Conservation (phyloP, 768 basidiomycete species). For the Russula earlei region DNA sequence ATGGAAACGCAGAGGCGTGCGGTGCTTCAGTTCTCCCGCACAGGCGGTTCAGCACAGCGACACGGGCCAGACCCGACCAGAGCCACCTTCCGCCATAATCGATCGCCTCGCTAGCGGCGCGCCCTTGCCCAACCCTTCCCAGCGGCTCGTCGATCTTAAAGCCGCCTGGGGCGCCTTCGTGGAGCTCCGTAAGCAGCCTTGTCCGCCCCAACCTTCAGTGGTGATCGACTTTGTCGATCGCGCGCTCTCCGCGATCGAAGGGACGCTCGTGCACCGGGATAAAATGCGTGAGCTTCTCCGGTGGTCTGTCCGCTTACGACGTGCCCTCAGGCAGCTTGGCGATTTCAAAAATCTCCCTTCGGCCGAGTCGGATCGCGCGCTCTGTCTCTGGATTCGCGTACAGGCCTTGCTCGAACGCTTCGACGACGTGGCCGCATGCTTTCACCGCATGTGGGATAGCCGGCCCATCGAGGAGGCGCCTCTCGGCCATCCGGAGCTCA, state of each 20-base stretch:
- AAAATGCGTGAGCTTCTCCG: constrained; percentile 10
- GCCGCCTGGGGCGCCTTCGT: constrained; percentile 14
- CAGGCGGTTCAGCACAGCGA: constrained; percentile 5
- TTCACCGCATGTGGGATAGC: neutral
- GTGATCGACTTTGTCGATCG: constrained; percentile 17
- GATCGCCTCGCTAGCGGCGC: constrained; percentile 13
- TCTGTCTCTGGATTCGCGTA: constrained; percentile 15
- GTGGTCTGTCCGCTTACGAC: constrained; percentile 13
- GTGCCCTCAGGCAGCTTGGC: constrained; percentile 1
- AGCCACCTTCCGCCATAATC: constrained; percentile 1
- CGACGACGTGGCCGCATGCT: constrained; percentile 1
- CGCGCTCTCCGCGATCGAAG: constrained; percentile 11
- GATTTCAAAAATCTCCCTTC: neutral
- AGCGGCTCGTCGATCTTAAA: constrained; percentile 7
- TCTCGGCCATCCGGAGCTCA: neutral
- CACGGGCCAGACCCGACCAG: neutral
- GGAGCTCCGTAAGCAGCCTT: constrained; percentile 1
- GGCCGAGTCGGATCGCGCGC: neutral
- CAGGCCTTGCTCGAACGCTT: constrained; percentile 11
- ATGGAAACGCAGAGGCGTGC: constrained; percentile 5
- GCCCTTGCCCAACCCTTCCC: constrained; percentile 11
- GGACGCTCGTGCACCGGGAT: neutral
- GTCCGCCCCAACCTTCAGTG: neutral
- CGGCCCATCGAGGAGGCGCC: neutral
- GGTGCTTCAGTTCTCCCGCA: neutral